Evolutionary conservation across 116 monocot genomes (phyloP).

Genomic region (Zostera marina): DNA sequence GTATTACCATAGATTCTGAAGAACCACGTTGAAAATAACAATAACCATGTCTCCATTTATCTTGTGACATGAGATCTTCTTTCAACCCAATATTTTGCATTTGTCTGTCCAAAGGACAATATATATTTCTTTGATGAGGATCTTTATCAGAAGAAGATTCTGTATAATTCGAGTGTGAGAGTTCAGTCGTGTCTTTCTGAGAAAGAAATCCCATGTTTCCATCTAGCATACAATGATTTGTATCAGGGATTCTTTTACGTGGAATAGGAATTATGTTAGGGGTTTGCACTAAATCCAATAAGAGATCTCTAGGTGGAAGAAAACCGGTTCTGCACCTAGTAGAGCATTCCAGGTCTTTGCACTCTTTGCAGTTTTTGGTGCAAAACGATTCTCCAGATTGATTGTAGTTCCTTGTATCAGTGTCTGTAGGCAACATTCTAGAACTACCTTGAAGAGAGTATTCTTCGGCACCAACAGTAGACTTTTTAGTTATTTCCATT

Average conservation of each 20-base stretch:
- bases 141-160: constrained; percentile 13
- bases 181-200: constrained; percentile 17
- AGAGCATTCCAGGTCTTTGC: constrained; percentile 5
- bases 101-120: constrained; percentile 28
- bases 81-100: constrained; percentile 12
- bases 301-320: constrained; percentile 12
- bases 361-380: constrained; percentile 1
- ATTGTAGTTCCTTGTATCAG: constrained; percentile 11
- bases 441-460: constrained; percentile 5
- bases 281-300: constrained; percentile 6
- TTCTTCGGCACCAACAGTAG: constrained; percentile 3
- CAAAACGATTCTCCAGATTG: constrained; percentile 10
- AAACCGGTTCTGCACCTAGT: constrained; percentile 7
- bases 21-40: constrained; percentile 13
- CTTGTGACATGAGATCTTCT: constrained; percentile 12
- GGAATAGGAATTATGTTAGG: constrained; percentile 13
- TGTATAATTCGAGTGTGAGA: constrained; percentile 17
- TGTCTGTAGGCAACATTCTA: background rate
- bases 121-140: constrained; percentile 17
- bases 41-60: constrained; percentile 12
- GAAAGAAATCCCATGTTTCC: constrained; percentile 16
- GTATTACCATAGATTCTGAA: constrained; percentile 12
- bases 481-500: constrained; percentile 5
- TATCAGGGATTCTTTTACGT: constrained; percentile 8
- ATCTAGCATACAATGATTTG: constrained; percentile 15